phyloP scores from a whole-genome alignment of 2,329 filamentous ascomycete species.

The Colletotrichum sp. region DNA sequence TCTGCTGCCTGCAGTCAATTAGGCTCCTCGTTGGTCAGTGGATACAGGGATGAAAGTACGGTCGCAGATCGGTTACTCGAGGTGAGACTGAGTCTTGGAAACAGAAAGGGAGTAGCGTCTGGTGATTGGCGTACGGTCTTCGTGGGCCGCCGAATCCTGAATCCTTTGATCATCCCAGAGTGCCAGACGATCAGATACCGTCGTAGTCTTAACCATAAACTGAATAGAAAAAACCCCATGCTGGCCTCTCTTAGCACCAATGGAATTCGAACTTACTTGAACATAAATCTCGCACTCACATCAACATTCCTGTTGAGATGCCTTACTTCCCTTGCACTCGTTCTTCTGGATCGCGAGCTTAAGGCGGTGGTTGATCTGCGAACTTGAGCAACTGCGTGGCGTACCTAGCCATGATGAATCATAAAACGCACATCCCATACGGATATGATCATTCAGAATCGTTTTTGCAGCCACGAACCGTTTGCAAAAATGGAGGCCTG shows the following conservation, averaged over 20 bases:
- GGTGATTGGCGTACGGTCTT: neutral
- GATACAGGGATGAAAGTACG: neutral
- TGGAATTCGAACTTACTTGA: neutral
- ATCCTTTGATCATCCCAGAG: neutral
- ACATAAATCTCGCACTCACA: fast-evolving
- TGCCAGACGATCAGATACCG: no score
- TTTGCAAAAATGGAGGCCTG: neutral
- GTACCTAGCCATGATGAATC: neutral
- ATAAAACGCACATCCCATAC: neutral
- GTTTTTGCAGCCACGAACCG: neutral
- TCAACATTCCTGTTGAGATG: neutral
- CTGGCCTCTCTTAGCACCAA: neutral
- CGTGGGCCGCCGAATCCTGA: neutral
- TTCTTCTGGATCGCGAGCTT: neutral
- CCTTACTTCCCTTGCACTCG: neutral
- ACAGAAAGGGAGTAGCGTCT: fast-evolving
- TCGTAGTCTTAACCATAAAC: no score
- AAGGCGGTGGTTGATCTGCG: neutral
- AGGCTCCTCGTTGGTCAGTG: neutral
- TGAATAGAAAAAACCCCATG: neutral
- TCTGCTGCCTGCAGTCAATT: neutral
- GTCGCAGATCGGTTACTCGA: neutral
- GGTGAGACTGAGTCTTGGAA: neutral
- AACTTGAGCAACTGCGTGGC: neutral
- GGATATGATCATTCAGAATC: neutral